Conservation (phyloP, 257 asterid genomes). For the Solanum corneliomulleri region DNA sequence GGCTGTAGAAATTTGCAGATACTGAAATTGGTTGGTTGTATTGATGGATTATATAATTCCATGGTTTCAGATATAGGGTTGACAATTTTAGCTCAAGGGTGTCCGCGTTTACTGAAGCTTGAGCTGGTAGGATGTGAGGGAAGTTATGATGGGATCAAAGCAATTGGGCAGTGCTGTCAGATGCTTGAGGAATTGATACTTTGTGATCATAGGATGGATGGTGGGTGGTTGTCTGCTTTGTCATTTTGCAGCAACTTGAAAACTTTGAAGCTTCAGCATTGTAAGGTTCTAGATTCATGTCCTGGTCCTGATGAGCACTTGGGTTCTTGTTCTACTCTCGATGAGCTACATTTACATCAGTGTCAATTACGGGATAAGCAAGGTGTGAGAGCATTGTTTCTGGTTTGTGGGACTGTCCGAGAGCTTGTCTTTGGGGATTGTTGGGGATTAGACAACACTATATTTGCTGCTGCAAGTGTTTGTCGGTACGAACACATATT, state of each 20-base stretch:
- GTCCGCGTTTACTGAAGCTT: slow-evolving; percentile 67
- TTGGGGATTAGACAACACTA: slow-evolving; percentile 70
- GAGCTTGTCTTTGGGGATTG: slow-evolving; percentile 57
- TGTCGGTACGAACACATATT: slow-evolving; percentile 35
- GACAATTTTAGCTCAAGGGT: slow-evolving; percentile 87
- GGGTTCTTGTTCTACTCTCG: slow-evolving; percentile 65
- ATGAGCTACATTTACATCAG: slow-evolving; percentile 68
- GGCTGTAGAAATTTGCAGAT: slow-evolving; percentile 73
- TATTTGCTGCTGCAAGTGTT: slow-evolving; percentile 39
- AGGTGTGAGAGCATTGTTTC: slow-evolving; percentile 52
- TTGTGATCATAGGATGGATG: slow-evolving; percentile 79
- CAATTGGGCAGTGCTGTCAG: slow-evolving; percentile 77
- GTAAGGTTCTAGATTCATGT: slow-evolving; percentile 48
- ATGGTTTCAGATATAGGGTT: slow-evolving; percentile 78
- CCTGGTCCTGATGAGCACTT: slow-evolving; percentile 80
- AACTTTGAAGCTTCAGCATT: slow-evolving; percentile 62
- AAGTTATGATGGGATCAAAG: slow-evolving; percentile 87
- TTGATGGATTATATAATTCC: slow-evolving; percentile 55
- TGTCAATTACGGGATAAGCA: slow-evolving; percentile 57
- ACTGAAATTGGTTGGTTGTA: slow-evolving; percentile 54
- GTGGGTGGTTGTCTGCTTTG: slow-evolving; percentile 87
- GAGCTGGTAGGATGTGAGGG: slow-evolving; percentile 91
- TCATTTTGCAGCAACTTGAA: slow-evolving; percentile 71
- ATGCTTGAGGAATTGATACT: slow-evolving; percentile 76
- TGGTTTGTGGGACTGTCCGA: slow-evolving; percentile 42